These are phyloP conservation scores for Hamigera avellanea DNA, from an alignment of 495 filamentous ascomycete genomes.

Conservation along the genomic window DNA sequence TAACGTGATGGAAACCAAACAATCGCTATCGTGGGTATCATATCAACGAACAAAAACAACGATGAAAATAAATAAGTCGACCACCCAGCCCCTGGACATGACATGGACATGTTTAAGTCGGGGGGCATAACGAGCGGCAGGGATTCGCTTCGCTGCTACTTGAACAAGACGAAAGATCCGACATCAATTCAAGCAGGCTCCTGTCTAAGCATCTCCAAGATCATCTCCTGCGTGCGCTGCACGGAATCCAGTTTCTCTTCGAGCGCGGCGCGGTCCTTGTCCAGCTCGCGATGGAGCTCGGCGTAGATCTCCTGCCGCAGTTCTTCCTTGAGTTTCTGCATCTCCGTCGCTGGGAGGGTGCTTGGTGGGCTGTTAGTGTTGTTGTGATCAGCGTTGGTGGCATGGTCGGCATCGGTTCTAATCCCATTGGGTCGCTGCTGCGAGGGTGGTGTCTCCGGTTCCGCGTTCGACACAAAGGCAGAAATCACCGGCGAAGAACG, in stretches of 20 bases:
- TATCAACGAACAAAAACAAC: too few species aligned
- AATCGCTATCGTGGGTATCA: too few species aligned
- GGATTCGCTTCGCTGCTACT: too few species aligned
- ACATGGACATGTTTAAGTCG: too few species aligned
- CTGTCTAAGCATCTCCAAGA: constrained; percentile 34
- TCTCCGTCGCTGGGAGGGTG: not conserved
- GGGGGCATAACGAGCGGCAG: too few species aligned
- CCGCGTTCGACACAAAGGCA: constrained; percentile 7
- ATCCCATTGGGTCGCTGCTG: not conserved
- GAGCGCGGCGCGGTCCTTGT: constrained; percentile 20
- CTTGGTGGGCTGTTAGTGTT: constrained; percentile 1
- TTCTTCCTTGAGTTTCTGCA: constrained; percentile 19
- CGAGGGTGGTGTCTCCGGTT: too few species aligned
- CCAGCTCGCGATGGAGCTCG: constrained; percentile 21
- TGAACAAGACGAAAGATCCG: constrained; percentile 5
- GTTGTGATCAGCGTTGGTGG: not conserved
- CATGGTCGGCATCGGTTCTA: not conserved
- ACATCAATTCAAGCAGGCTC: constrained; percentile 14
- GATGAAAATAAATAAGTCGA: too few species aligned
- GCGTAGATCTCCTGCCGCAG: constrained; percentile 22
- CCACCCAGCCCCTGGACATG: too few species aligned
- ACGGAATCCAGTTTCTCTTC: constrained; percentile 30
- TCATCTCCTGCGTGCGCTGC: constrained; percentile 34
- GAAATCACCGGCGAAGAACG: constrained; percentile 13
- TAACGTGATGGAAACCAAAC: too few species aligned